phyloP scores from a whole-genome alignment of 371 early-diverging fungal species.

The Nematocida sp. region DNA sequence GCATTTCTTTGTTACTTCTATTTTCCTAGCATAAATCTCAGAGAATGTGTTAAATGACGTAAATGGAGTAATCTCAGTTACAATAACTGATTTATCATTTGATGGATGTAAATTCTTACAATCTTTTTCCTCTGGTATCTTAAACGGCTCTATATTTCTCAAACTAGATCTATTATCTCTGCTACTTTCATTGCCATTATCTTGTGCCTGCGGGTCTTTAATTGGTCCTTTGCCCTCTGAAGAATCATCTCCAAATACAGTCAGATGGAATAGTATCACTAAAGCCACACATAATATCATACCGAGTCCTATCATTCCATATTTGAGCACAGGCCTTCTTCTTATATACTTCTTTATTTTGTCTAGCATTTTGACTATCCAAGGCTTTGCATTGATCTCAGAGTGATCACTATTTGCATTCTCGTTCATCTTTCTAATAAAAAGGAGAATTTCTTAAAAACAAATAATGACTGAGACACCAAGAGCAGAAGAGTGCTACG shows the following conservation, averaged over 20 bases:
- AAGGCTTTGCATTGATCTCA: background rate
- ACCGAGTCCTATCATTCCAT: background rate
- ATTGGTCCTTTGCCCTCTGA: background rate
- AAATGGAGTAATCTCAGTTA: background rate
- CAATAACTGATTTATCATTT: background rate
- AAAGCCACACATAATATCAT: background rate
- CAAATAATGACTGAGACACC: constrained; percentile 21
- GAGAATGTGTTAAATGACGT: background rate
- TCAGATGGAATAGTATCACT: background rate
- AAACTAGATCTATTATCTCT: no score
- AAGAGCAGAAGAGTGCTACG: constrained; percentile 25
- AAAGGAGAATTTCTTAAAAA: constrained; percentile 25
- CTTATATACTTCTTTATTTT: background rate
- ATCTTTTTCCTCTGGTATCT: background rate
- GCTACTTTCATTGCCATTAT: no score
- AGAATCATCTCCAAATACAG: background rate
- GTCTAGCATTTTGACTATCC: background rate
- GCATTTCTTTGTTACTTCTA: background rate
- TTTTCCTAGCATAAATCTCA: background rate
- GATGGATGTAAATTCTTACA: background rate
- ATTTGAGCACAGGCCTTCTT: background rate
- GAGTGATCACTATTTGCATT: constrained; percentile 22
- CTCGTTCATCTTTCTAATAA: background rate
- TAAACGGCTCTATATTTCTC: no score
- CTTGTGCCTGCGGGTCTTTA: background rate